A percentile compares a stretch with the other conserved stretches of the same genome.
Conservation (phyloP, 306 rosid species). For the Lithocarpus polystachyus region DNA sequence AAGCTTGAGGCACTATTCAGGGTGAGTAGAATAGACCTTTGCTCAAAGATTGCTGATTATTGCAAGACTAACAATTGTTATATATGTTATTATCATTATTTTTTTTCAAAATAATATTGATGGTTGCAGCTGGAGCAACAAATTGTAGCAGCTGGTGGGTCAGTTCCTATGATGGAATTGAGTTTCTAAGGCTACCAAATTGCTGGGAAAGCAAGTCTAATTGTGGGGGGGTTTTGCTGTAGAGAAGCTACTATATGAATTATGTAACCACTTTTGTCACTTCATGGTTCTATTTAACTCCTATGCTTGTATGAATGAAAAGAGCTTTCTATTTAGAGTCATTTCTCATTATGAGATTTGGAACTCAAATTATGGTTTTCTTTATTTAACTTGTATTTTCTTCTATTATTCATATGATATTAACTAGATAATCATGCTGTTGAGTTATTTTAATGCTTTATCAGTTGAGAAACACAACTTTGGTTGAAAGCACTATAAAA, state of each 20-base stretch:
- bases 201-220: conserved; percentile 12
- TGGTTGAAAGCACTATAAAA: too few relatives aligned
- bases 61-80: background rate
- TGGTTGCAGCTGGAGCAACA: conserved; percentile 86
- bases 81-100: background rate
- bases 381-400: background rate
- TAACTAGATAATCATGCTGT: background rate
- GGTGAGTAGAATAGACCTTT: conserved; percentile 38
- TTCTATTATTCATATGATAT: background rate
- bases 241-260: conserved; percentile 37
- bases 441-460: background rate
- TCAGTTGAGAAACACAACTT: background rate
- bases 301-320: conserved; percentile 50
- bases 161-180: conserved; percentile 64
- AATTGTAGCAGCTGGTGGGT: conserved; percentile 91
- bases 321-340: conserved; percentile 24
- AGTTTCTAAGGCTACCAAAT: conserved; percentile 35
- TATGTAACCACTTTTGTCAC: conserved; percentile 27
- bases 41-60: background rate
- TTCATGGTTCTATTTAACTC: conserved; percentile 36
- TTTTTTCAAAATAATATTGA: background rate
- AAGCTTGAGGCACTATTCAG: conserved; percentile 80
- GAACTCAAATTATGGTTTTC: background rate
- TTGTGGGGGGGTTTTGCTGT: conserved; percentile 32
- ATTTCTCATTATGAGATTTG: background rate